phyloP scores from a whole-genome alignment of 2,329 filamentous ascomycete genomes.

The Cephalotrichum gorgonifer region DNA sequence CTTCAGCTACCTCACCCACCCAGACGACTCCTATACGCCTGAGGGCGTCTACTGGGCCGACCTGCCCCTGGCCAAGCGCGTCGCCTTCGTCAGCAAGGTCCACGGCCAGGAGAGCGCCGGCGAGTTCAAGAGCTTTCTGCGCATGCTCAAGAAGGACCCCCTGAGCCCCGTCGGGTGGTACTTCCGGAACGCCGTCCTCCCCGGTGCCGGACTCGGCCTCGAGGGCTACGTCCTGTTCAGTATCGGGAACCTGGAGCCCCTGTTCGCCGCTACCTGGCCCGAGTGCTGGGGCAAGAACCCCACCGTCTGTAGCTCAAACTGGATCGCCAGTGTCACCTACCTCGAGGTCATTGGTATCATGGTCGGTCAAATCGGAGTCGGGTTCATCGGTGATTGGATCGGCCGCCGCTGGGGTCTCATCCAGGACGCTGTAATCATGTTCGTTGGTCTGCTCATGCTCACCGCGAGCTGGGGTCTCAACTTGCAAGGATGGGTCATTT shows the following conservation, averaged over 20 bases:
- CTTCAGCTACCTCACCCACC: slow-evolving; percentile 73
- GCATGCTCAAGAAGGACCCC: slow-evolving; percentile 79
- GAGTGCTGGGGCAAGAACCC: slow-evolving; percentile 60
- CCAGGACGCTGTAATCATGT: slow-evolving; percentile 90
- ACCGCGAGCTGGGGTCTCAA: slow-evolving; percentile 82
- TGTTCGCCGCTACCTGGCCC: slow-evolving; percentile 68
- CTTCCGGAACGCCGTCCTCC: slow-evolving; percentile 81
- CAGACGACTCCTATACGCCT: slow-evolving; percentile 76
- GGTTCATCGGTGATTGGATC: slow-evolving; percentile 63
- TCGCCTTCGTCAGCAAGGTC: slow-evolving; percentile 65
- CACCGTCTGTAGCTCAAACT: slow-evolving; percentile 62
- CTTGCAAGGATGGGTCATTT: slow-evolving; percentile 91
- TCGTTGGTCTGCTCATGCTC: slow-evolving; percentile 82
- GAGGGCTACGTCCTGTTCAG: slow-evolving; percentile 97
- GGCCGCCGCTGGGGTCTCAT: slow-evolving; percentile 93
- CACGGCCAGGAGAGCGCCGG: slow-evolving; percentile 58
- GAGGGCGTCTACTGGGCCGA: slow-evolving; percentile 92
- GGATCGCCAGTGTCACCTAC: slow-evolving; percentile 70
- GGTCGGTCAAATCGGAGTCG: slow-evolving; percentile 80
- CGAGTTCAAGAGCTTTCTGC: slow-evolving; percentile 58
- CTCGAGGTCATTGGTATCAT: slow-evolving; percentile 94
- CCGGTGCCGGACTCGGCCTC: slow-evolving; percentile 81
- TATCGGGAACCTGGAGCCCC: slow-evolving; percentile 81
- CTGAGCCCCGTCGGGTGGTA: slow-evolving; percentile 79
- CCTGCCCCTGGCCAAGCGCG: slow-evolving; percentile 57